Evolutionary conservation across 306 rosid species (phyloP), one percentile per base, ranked within the genome.

Genomic region (Lathyrus tuberosus): DNA sequence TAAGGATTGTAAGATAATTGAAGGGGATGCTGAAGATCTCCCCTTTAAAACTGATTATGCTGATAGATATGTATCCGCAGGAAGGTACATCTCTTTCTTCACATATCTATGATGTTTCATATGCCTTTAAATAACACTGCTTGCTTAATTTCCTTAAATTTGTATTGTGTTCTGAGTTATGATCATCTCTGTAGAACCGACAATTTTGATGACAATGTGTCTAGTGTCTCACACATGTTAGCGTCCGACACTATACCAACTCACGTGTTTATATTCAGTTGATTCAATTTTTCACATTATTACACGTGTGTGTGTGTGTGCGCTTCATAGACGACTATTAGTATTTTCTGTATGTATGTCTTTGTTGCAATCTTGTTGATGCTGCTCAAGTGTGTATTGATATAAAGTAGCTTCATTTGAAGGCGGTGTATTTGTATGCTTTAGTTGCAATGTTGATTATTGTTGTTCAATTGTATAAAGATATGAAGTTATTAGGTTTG

Each of bases 21-120:
- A 90, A 74, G 97, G 98, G n/a, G 98, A 93, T 70, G 98, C 96
- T 1, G 96, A 93, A 73, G 89, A 90, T 81, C 89, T 93, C 42
- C 98, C 98, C 5, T 93, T 93, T 81, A 76, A 0, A 14, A 88
- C 97, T 8, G 98, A 93, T 82, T 93, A 88, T 78, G 96, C 97
- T 0, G 98, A 93, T 84, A 72, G 97, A 88, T 93, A 93, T 84
- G 79, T 93, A 1, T 93, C 97, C 3, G 97, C 98, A 0, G 98
- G 98, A 79, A 90, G 98, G 98, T 90, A 77, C 5, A 13, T 8
- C 28, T 57, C 54, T 30, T 8, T 22, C 44, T 17, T 51, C 47
- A 18, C n/a, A 16, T 56, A 10, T 24, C 8, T 31, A 24, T 65
- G 56, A 20, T 69, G 70, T 52, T 79, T 40, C 33, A 22, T 51